A percentile compares a stretch with the other conserved stretches of the same genome.
Conservation (phyloP, 129 eudicot genomes). For the Flaveria brownii region DNA sequence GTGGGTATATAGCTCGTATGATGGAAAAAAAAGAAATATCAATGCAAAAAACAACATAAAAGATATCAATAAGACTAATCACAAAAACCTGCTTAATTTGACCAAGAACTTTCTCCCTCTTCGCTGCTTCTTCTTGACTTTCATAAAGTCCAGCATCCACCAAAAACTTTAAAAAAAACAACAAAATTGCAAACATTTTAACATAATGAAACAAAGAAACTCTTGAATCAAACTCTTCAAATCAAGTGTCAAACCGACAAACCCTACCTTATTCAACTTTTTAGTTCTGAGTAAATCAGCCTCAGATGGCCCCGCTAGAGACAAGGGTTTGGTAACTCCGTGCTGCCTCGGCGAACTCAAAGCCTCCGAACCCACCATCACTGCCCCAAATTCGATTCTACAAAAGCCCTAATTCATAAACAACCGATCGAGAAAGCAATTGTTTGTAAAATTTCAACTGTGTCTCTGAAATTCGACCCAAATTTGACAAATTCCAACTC, state of each 20-base stretch:
- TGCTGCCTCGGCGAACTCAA: constrained; percentile 54
- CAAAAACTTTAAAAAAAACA: constrained; percentile 52
- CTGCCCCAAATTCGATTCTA: not conserved
- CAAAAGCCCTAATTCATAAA: constrained; percentile 21
- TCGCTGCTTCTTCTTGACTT: constrained; percentile 59
- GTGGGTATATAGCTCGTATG: not conserved
- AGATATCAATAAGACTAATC: not conserved
- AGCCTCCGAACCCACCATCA: constrained; percentile 57
- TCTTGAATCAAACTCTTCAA: not conserved
- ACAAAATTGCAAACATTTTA: not conserved
- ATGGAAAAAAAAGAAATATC: not conserved
- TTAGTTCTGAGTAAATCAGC: constrained; percentile 52
- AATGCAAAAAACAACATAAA: constrained; percentile 10
- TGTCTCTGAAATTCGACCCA: not conserved
- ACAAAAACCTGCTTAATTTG: constrained; percentile 56
- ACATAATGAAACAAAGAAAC: not conserved
- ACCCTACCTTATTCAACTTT: constrained; percentile 67
- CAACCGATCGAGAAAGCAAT: not conserved
- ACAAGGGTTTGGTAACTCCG: constrained; percentile 78
- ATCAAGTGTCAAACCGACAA: not conserved
- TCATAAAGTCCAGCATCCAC: constrained; percentile 67
- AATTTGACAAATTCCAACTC: not conserved
- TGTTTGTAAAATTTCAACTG: not conserved
- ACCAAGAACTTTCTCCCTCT: constrained; percentile 62
- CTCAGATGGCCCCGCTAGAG: constrained; percentile 58